Percentiles rank a stretch among this genome's conserved stretches.
Conservation (phyloP, 306 rosid species). For the Styphnolobium japonicum region DNA sequence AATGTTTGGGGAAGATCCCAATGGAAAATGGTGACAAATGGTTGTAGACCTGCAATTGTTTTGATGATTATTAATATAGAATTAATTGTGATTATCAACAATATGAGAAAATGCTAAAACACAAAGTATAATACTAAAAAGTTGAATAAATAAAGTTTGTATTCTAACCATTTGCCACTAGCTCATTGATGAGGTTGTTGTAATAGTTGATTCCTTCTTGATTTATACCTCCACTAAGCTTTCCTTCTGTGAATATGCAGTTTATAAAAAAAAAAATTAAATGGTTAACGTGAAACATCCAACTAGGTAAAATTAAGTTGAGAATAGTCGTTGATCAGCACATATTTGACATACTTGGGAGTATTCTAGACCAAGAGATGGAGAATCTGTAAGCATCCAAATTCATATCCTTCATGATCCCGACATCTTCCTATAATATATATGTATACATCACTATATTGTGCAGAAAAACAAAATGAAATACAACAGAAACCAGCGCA, state of each 20-base stretch:
- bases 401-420: slow-evolving; percentile 54
- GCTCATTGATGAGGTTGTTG: slow-evolving; percentile 55
- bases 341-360: slow-evolving; percentile 45
- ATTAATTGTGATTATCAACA: not conserved
- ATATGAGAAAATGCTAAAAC: not conserved
- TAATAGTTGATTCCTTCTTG: slow-evolving; percentile 51
- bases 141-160: not conserved
- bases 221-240: slow-evolving; percentile 55
- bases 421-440: slow-evolving; percentile 52
- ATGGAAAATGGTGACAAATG: slow-evolving; percentile 57
- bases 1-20: slow-evolving; percentile 69
- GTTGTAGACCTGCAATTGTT: slow-evolving; percentile 36
- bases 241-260: slow-evolving; percentile 32
- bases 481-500: not conserved
- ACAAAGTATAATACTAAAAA: not conserved
- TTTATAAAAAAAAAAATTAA: not conserved
- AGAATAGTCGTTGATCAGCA: not conserved
- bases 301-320: not conserved
- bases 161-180: slow-evolving; percentile 41
- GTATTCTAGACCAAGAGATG: slow-evolving; percentile 68
- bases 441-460: not conserved
- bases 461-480: not conserved
- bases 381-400: slow-evolving; percentile 68
- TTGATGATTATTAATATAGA: not conserved
- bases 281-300: not conserved